Conservation (phyloP, 768 basidiomycete species). For the Leucocoprinus sp. region DNA sequence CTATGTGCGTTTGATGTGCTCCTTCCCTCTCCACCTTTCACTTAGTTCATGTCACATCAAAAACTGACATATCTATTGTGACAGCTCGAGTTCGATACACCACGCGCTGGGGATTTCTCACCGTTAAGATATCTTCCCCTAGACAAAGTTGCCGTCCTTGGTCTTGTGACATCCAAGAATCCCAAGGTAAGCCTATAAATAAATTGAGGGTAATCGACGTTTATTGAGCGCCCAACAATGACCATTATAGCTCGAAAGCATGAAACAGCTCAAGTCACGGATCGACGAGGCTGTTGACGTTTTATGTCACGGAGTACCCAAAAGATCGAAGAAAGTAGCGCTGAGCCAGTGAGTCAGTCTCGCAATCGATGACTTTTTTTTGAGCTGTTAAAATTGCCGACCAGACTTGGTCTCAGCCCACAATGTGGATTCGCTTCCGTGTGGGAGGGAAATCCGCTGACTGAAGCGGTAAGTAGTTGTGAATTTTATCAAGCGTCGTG, state of each 20-base stretch:
- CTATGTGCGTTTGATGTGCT: constrained; percentile 31
- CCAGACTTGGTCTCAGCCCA: constrained; percentile 49
- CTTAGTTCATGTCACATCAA: constrained; percentile 3
- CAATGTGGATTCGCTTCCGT: constrained; percentile 59
- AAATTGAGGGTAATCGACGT: not conserved
- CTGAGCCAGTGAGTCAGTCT: constrained; percentile 38
- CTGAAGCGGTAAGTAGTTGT: constrained; percentile 32
- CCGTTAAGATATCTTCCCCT: constrained; percentile 46
- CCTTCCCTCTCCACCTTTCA: not conserved
- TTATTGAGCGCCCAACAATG: not conserved
- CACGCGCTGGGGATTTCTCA: constrained; percentile 50
- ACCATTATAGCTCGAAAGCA: constrained; percentile 36
- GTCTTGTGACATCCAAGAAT: constrained; percentile 42
- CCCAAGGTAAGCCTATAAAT: constrained; percentile 32
- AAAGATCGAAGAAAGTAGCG: constrained; percentile 39
- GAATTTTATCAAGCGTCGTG: not conserved
- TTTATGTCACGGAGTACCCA: constrained; percentile 33
- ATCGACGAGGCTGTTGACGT: constrained; percentile 46
- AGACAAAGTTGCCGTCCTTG: constrained; percentile 39
- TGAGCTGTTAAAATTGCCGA: not conserved
- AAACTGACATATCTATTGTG: constrained; percentile 10
- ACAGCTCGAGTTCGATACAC: constrained; percentile 60
- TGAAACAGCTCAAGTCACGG: constrained; percentile 39
- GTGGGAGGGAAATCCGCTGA: constrained; percentile 49
- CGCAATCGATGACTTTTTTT: constrained; percentile 3